Base-by-base conservation (phyloP, 441 rosid species). In the Kokia cookei region DNA sequence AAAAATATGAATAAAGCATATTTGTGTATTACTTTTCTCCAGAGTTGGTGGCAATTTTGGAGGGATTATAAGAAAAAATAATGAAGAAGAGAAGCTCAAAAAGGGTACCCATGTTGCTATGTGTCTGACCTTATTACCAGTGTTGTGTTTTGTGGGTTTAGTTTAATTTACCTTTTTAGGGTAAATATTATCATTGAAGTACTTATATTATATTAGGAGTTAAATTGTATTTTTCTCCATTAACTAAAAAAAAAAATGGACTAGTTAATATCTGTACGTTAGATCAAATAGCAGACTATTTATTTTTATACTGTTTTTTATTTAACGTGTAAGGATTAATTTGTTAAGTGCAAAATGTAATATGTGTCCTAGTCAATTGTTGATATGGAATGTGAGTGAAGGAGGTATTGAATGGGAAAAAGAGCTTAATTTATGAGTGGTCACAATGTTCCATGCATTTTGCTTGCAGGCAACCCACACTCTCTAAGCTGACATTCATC, bases 101-200 rank as follows among this genome's bases (percentile, higher is more conserved):
- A 87, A 91, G 91, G 88, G 92, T 80, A 87, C 85, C 89, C 69
- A 89, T 84, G 93, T 88, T 88, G 82, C 75, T 86, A 82, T 85
- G 87, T 79, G 76, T 88, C 89, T 87, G 92, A 85, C 88, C 73
- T 45, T 73, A 73, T 80, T 48, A 37, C 47, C 8, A 54, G 15
- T 57, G 62, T 37, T 15, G 13, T 19, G 27, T 65, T 75, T 72
- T 70, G 62, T 81, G 81, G 72, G 74, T 66, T 79, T 58, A 76
- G 76, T 37, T 37, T 63, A 79, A 12, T 43, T 84, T 72, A 74
- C 63, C 37, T 73, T 66, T 40, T 40, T 40, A 42, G 29, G 37
- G 1, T 32, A 5, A 5, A 32, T 0, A 32, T 5, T 5, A 32
- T 32, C 1, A 6, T 4, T 5, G 37, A 32, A 5, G 37, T 32